Conservation (phyloP, 192 early-diverging fungal species). For the Coemansia asiatica region DNA sequence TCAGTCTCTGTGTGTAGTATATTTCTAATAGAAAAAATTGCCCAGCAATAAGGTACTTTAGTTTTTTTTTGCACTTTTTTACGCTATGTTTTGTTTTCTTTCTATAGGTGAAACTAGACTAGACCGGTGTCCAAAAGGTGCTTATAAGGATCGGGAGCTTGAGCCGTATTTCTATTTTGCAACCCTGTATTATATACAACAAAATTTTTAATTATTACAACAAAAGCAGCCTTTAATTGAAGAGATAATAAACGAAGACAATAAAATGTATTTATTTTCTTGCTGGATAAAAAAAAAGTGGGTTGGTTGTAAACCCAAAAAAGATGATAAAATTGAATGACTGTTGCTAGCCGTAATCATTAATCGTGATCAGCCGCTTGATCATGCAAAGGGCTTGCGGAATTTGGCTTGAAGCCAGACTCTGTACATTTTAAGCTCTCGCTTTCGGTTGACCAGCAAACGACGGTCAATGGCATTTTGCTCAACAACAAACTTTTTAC, state of each 20-base stretch:
- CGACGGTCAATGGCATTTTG: constrained; percentile 93
- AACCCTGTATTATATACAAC: constrained; percentile 7
- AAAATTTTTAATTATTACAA: neutral
- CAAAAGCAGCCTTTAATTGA: neutral
- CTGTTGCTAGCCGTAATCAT: constrained; percentile 5
- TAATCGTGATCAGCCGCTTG: constrained; percentile 8
- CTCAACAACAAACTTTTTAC: constrained; percentile 66
- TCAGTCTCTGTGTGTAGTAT: constrained; percentile 1
- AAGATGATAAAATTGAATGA: neutral
- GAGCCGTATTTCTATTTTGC: neutral
- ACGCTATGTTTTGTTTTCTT: neutral
- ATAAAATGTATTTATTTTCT: neutral
- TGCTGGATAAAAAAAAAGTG: neutral
- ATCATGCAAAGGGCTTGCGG: constrained; percentile 62
- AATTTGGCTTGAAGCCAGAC: constrained; percentile 98
- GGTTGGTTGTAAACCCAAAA: neutral
- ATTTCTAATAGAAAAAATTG: neutral
- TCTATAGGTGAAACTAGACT: too few species aligned
- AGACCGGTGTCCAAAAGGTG: neutral
- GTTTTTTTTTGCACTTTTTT: neutral
- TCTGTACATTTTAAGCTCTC: constrained; percentile 96
- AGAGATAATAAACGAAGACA: neutral
- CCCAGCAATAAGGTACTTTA: neutral
- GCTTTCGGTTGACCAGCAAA: constrained; percentile 87
- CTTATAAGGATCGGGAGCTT: neutral